A percentile compares a stretch with the other conserved stretches of the same genome.
Evolutionary conservation across 2,329 filamentous ascomycete species (phyloP).

Genomic region (Colletotrichum sp.): DNA sequence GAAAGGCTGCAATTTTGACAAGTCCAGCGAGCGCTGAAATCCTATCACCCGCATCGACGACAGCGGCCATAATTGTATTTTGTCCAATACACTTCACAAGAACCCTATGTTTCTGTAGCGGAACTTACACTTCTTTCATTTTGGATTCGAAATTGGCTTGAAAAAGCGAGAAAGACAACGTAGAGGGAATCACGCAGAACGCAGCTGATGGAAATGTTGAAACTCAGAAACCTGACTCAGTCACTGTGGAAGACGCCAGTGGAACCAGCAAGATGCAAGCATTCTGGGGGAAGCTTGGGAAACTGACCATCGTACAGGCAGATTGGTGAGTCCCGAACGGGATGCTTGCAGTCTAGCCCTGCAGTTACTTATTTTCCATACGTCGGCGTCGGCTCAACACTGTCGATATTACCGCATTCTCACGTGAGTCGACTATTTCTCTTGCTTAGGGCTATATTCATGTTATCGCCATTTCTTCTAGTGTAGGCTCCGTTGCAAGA

Average conservation of each 20-base stretch:
- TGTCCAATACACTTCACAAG: too few relatives aligned
- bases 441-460: background rate
- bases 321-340: too few relatives aligned
- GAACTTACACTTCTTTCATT: too few relatives aligned
- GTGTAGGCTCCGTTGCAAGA: fast-evolving
- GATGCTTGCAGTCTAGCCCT: too few relatives aligned
- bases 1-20: fast-evolving
- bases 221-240: background rate
- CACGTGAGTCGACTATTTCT: background rate
- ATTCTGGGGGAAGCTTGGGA: background rate
- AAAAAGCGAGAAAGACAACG: too few relatives aligned
- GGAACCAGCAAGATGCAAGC: background rate
- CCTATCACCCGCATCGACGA: too few relatives aligned
- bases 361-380: too few relatives aligned
- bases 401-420: background rate
- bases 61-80: too few relatives aligned
- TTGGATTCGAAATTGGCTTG: fast-evolving
- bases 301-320: background rate
- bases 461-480: background rate
- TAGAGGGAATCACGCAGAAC: background rate
- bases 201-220: background rate
- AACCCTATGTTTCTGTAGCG: fast-evolving
- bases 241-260: background rate
- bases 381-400: too few relatives aligned
- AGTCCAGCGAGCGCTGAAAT: too few relatives aligned